Base-by-base conservation (phyloP, 2,329 filamentous ascomycete genomes). In the Sclerotinia glacialis region DNA sequence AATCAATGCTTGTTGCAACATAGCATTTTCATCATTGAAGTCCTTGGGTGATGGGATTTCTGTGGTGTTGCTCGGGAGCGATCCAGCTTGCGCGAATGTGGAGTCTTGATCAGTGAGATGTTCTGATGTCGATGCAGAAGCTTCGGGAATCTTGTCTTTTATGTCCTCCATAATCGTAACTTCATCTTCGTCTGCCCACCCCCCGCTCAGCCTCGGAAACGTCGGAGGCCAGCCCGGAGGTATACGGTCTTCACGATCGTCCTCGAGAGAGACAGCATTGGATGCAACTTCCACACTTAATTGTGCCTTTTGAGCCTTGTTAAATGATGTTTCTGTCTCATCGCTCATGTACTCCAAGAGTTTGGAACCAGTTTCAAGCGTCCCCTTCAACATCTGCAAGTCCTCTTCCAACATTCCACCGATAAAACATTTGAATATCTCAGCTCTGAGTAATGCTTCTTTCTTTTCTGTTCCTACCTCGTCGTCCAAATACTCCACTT, bases 1-100 rank as follows among this genome's bases (percentile, higher is more conserved):
- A 55, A 55, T 55, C 14, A 37, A n/a, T 16, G 53, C 53, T 40
- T 55, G 53, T 40, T 55, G 53, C 31, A 37, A 23, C 53, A 55
- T 55, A 9, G 34, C 53, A 37, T 34, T 21, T 40, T 55, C 53
- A 37, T 55, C 53, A 21, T 37, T 14, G 31, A 23, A 55, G n/a
- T 54, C 28, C 34, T 21, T 11, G 34, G 52, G 52, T 21, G 2
- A 14, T 34, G 52, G 52, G 6, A 54, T 34, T 7, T 55, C 31
- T 23, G 14, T 14, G 46, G 21, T 49, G 7, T 11, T 5, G 21
- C 37, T 12, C 37, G 37, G 12, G 14, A 12, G n/a, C 11, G 46
- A 21, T n/a, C 46, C 9, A 49, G 46, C 46, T 9, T n/a, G 21
- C 1, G 44, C 4, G 9, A 8, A 5, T n/a, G 46, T 23, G 46